A percentile compares a stretch with the other conserved stretches of the same genome.
phyloP scores from a whole-genome alignment of 768 basidiomycete genomes.

The Trametes meyenii region DNA sequence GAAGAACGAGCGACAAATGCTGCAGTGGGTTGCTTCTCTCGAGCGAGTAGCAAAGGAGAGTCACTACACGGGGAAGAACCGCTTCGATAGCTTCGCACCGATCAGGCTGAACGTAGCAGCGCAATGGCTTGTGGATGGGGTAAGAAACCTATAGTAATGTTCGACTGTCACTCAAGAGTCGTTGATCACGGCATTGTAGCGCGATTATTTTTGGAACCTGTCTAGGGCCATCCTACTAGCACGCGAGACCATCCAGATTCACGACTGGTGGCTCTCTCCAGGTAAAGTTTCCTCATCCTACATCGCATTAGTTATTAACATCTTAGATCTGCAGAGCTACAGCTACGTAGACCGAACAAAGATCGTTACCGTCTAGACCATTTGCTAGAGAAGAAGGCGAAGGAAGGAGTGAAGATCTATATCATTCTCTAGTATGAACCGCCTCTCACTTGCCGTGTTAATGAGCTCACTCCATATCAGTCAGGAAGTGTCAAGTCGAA shows the following conservation, averaged over 20 bases:
- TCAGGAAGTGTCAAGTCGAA: conserved; percentile 93
- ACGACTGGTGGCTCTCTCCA: conserved; percentile 98
- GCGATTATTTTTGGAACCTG: conserved; percentile 98
- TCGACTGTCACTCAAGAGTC: conserved; percentile 2
- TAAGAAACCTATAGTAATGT: conserved; percentile 42
- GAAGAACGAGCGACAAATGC: conserved; percentile 94
- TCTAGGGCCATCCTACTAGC: conserved; percentile 90
- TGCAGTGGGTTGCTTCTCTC: conserved; percentile 93
- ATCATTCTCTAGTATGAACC: conserved; percentile 86
- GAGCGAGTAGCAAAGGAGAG: conserved; percentile 77
- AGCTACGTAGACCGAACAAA: conserved; percentile 82
- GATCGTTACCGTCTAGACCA: conserved; percentile 86
- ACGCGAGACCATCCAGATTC: conserved; percentile 87
- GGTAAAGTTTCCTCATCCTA: conserved; percentile 44
- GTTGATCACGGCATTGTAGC: conserved; percentile 44
- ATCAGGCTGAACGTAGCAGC: conserved; percentile 91
- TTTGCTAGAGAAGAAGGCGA: conserved; percentile 87
- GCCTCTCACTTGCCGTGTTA: not conserved
- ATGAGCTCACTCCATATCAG: conserved; percentile 42
- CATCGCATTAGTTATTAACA: not conserved
- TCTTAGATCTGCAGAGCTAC: conserved; percentile 57
- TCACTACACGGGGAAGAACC: conserved; percentile 77
- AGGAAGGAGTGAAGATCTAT: conserved; percentile 94
- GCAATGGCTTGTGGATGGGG: conserved; percentile 98
- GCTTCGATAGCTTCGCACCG: conserved; percentile 95